Evolutionary conservation across 495 filamentous ascomycete genomes (phyloP).

Genomic region (Lindgomyces ingoldianus): DNA sequence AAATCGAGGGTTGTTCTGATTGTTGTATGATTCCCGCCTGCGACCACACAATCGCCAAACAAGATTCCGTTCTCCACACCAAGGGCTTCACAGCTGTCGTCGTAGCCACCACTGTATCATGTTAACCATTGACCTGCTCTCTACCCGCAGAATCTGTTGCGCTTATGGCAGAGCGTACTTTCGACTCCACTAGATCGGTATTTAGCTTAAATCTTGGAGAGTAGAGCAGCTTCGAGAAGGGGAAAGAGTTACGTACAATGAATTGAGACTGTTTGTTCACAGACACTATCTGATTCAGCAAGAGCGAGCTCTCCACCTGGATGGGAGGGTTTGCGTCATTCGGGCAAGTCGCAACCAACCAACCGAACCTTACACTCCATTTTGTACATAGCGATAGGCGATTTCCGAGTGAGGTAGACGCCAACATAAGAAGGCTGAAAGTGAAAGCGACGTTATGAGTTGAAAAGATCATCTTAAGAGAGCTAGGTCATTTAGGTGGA

Average conservation of each 20-base stretch:
- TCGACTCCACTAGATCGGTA: background rate
- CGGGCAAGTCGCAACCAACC: background rate
- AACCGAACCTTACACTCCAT: background rate
- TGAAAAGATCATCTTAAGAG: background rate
- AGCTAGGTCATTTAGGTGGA: background rate
- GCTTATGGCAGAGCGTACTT: background rate
- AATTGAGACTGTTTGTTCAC: background rate
- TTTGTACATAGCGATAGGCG: background rate
- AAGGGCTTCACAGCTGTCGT: background rate
- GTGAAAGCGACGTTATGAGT: background rate
- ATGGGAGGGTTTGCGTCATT: background rate
- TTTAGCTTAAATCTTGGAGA: background rate
- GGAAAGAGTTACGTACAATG: background rate
- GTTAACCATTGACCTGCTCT: background rate
- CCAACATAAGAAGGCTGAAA: background rate
- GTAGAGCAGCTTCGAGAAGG: background rate
- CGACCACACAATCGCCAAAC: background rate
- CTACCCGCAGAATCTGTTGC: background rate
- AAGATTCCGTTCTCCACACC: background rate
- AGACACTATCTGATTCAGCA: background rate
- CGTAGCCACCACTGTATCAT: background rate
- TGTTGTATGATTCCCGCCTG: background rate
- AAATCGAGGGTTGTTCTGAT: background rate
- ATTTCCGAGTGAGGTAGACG: background rate
- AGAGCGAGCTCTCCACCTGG: background rate